These are phyloP conservation scores for Globisporangium cystogenes DNA, from an alignment of 352 stramenopile species.

Conservation along the genomic window DNA sequence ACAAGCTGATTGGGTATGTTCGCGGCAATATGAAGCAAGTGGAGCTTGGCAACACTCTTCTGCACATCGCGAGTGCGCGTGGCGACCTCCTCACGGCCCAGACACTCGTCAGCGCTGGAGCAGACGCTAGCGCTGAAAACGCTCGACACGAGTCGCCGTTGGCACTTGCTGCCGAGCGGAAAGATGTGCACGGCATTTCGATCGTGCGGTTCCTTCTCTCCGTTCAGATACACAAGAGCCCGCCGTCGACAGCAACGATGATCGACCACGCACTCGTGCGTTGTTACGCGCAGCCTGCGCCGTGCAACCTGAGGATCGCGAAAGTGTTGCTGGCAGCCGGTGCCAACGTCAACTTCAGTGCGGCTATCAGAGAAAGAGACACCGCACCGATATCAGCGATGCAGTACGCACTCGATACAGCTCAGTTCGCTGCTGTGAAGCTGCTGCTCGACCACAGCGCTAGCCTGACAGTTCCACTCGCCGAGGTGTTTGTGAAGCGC, in stretches of 20 bases:
- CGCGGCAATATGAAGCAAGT: constrained; percentile 15
- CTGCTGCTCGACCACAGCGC: constrained; percentile 38
- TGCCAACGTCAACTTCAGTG: constrained; percentile 21
- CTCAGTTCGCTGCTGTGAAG: constrained; percentile 30
- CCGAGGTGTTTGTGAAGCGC: constrained; percentile 27
- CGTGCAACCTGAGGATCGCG: constrained; percentile 36
- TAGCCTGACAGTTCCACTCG: constrained; percentile 17
- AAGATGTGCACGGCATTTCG: constrained; percentile 25
- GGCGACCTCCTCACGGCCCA: constrained; percentile 32
- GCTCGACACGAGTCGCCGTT: constrained; percentile 22
- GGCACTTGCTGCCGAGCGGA: constrained; percentile 28
- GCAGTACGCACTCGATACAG: constrained; percentile 22
- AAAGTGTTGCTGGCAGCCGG: constrained; percentile 32
- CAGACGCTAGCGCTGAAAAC: constrained; percentile 25
- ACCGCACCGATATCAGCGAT: constrained; percentile 20
- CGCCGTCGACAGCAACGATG: constrained; percentile 3
- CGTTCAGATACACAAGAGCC: constrained; percentile 3
- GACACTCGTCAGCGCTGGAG: constrained; percentile 31
- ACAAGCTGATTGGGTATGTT: constrained; percentile 47
- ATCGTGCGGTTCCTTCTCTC: constrained; percentile 30
- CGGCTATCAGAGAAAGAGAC: not conserved
- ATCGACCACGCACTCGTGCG: constrained; percentile 28
- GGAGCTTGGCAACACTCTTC: constrained; percentile 19
- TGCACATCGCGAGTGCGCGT: constrained; percentile 33
- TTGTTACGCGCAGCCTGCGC: constrained; percentile 28